Conservation (phyloP, 139 green algal genomes). For the Marvania coccoides region DNA sequence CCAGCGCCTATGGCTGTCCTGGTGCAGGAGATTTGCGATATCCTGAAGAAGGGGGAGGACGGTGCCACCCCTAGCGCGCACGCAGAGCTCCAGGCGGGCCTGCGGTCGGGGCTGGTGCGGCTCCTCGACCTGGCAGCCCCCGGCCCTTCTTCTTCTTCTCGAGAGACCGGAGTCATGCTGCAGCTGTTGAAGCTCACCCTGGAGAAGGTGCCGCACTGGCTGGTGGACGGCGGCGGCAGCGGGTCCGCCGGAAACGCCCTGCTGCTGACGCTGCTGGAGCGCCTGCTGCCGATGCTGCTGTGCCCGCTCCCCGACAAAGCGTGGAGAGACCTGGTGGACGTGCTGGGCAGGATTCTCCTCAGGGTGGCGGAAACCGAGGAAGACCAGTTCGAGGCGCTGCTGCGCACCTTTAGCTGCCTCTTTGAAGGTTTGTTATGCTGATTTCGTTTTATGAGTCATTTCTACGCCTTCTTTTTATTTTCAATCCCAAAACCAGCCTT, state of each 20-base stretch:
- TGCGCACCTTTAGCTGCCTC: background rate
- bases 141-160: background rate
- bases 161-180: background rate
- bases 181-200: slow-evolving; percentile 13
- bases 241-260: background rate
- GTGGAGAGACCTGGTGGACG: background rate
- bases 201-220: slow-evolving; percentile 4
- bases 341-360: slow-evolving; percentile 5
- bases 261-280: slow-evolving; percentile 9
- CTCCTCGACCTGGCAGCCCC: background rate
- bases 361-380: background rate
- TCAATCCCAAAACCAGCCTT: too few species aligned
- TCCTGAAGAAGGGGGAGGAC: slow-evolving; percentile 18
- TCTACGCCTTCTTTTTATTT: too few species aligned
- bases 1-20: background rate
- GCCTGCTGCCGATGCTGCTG: slow-evolving; percentile 22
- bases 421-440: background rate
- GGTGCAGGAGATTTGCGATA: slow-evolving; percentile 26
- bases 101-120: background rate
- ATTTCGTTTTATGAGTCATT: background rate
- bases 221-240: background rate
- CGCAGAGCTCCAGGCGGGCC: background rate
- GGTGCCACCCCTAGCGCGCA: slow-evolving; percentile 8
- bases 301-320: background rate
- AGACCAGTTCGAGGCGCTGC: background rate